Evolutionary conservation across 371 early-diverging fungal species (phyloP).

Genomic region (Rhizopus microsporus): DNA sequence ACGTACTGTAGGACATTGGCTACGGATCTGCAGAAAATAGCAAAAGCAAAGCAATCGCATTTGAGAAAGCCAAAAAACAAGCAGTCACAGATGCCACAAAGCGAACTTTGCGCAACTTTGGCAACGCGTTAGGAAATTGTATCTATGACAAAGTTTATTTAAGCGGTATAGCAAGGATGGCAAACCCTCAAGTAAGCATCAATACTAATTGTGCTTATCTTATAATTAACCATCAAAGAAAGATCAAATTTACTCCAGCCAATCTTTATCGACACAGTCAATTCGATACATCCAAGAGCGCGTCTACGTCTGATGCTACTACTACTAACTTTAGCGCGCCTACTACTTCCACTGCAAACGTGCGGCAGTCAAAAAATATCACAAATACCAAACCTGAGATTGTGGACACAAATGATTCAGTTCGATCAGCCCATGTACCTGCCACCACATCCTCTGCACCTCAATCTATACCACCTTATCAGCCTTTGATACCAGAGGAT

Average conservation of each 20-base stretch:
- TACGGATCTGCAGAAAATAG: conserved; percentile 73
- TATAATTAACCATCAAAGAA: background rate
- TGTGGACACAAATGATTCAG: background rate
- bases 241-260: conserved; percentile 29
- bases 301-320: background rate
- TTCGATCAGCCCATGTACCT: background rate
- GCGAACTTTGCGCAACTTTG: conserved; percentile 91
- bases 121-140: conserved; percentile 95
- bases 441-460: background rate
- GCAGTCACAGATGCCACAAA: conserved; percentile 97
- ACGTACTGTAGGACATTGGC: conserved; percentile 39
- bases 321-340: background rate
- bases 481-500: conserved; percentile 19
- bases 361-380: too few relatives aligned
- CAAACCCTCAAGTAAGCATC: conserved; percentile 30
- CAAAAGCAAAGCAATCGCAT: conserved; percentile 79
- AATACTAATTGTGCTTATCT: background rate
- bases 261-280: conserved; percentile 34
- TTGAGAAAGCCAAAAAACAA: conserved; percentile 97
- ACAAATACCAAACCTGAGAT: background rate
- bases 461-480: background rate
- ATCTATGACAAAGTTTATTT: conserved; percentile 91
- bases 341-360: background rate
- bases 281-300: conserved; percentile 10
- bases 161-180: conserved; percentile 51